Evolutionary conservation across 1,284 basidiomycete genomes (phyloP).

Genomic region (Flammula alnicola): DNA sequence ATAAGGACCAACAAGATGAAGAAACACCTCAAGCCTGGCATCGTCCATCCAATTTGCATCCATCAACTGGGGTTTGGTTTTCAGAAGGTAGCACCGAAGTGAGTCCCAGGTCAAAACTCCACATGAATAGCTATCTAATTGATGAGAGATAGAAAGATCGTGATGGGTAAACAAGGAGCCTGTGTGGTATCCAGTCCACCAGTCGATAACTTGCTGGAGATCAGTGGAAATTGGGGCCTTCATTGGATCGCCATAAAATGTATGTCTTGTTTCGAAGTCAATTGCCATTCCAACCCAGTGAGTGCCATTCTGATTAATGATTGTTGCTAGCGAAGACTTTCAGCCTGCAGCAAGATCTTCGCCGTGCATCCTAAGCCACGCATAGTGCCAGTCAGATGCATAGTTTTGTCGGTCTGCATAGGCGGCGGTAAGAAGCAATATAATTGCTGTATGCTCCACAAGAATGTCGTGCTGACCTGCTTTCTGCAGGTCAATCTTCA

Average conservation of each 20-base stretch:
- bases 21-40: too few species aligned
- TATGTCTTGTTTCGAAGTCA: neutral
- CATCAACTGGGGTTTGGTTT: too few species aligned
- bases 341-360: slow-evolving; percentile 4
- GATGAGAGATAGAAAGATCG: slow-evolving; percentile 1
- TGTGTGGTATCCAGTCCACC: slow-evolving; percentile 12
- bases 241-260: slow-evolving; percentile 11
- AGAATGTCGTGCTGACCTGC: slow-evolving; percentile 1
- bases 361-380: slow-evolving; percentile 10
- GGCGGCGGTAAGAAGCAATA: slow-evolving; percentile 5
- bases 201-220: slow-evolving; percentile 4
- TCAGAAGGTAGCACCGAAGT: neutral
- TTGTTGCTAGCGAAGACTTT: slow-evolving; percentile 9
- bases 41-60: too few species aligned
- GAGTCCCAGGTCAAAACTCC: slow-evolving; percentile 9
- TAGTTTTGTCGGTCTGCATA: slow-evolving; percentile 7
- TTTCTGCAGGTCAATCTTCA: slow-evolving; percentile 4
- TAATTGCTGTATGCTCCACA: slow-evolving; percentile 8
- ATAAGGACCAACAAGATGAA: too few species aligned
- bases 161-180: slow-evolving; percentile 2
- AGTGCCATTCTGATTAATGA: slow-evolving; percentile 8
- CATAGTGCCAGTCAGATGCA: slow-evolving; percentile 1
- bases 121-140: slow-evolving; percentile 9
- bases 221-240: slow-evolving; percentile 1
- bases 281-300: slow-evolving; percentile 12